Base-by-base conservation (phyloP, 108 stramenopile genomes). In the Nitzschia sp. region DNA sequence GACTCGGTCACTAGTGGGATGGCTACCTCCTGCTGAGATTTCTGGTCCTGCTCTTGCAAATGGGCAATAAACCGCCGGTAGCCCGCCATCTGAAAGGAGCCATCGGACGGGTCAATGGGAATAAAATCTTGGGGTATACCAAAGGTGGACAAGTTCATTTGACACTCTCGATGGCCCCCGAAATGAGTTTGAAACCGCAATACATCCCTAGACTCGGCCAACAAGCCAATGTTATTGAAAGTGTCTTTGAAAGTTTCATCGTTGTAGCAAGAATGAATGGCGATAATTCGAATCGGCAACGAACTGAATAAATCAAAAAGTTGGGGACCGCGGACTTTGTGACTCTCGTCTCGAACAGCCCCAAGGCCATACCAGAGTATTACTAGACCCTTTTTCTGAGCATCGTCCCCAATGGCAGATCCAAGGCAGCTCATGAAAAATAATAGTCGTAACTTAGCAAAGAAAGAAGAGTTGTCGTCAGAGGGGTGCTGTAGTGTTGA, bases 241-340 rank as follows among this genome's bases (percentile, higher is more conserved):
- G 45, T 38, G 5, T 25, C 2, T 6, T 51, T 19, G 6, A 65
- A n/a, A 27, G 24, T 0, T 1, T 27, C 32, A 23, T 38, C 51
- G 34, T 68, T 36, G 17, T 34, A 56, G 35, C 66, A 68, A 9
- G 25, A 19, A 19, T 68, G 66, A 55, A 68, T 68, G 35, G 54
- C 53, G 17, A 21, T 30, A 0, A 55, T 24, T 68, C 36, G 32
- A 17, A 68, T 56, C 0, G 54, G 23, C 19, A 19, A 17, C 13
- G 21, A 8, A 19, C 18, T 21, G 13, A 51, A 23, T 4, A 51
- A 19, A 19, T 23, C 49, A n/a, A 51, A 8, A 4, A 51, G 21
- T 21, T 19, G 13, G 8, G 49, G 13, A 19, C 49, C 49, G 18
- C 19, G 13, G 8, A 9, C 19, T n/a, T 5, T 4, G 4, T 4